Evolutionary conservation across 352 stramenopile species (phyloP).

Genomic region (Phytophthora ohioensis): DNA sequence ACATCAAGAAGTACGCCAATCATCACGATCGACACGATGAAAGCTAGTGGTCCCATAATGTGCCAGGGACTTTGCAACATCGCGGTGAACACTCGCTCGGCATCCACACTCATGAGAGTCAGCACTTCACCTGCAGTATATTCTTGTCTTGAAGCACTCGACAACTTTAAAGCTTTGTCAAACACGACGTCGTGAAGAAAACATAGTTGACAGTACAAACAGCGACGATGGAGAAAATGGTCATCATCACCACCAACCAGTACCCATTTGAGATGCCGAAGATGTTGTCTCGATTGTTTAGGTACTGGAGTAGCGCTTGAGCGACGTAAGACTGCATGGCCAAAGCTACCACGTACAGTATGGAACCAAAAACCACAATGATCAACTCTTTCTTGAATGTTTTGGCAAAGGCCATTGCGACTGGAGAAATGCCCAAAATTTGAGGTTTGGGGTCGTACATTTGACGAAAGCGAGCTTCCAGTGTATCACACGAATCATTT

Average conservation of each 20-base stretch:
- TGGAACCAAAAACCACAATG: constrained; percentile 10
- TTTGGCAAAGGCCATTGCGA: constrained; percentile 20
- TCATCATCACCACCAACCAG: constrained; percentile 30
- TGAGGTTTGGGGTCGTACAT: constrained; percentile 18
- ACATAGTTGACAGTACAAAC: constrained; percentile 42
- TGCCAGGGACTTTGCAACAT: constrained; percentile 39
- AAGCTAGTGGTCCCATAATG: constrained; percentile 35
- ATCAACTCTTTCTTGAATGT: constrained; percentile 23
- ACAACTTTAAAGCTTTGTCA: constrained; percentile 68
- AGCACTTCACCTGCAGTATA: constrained; percentile 47
- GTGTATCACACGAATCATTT: constrained; percentile 26
- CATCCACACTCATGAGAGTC: constrained; percentile 16
- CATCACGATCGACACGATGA: constrained; percentile 37
- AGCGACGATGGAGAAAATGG: constrained; percentile 15
- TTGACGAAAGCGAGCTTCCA: constrained; percentile 24
- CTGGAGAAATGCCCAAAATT: constrained; percentile 18
- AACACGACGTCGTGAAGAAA: constrained; percentile 43
- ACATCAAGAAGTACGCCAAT: constrained; percentile 45
- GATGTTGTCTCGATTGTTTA: constrained; percentile 33
- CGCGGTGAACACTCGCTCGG: constrained; percentile 41
- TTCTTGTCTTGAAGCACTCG: constrained; percentile 37
- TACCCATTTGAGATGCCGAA: constrained; percentile 39
- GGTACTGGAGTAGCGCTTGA: constrained; percentile 33
- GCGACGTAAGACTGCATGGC: constrained; percentile 33
- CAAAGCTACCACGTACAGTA: constrained; percentile 35